A percentile compares a stretch with the other conserved stretches of the same genome.
These are phyloP conservation scores for Teratosphaeria destructans DNA, from an alignment of 2,329 filamentous ascomycete species.

Conservation along the genomic window DNA sequence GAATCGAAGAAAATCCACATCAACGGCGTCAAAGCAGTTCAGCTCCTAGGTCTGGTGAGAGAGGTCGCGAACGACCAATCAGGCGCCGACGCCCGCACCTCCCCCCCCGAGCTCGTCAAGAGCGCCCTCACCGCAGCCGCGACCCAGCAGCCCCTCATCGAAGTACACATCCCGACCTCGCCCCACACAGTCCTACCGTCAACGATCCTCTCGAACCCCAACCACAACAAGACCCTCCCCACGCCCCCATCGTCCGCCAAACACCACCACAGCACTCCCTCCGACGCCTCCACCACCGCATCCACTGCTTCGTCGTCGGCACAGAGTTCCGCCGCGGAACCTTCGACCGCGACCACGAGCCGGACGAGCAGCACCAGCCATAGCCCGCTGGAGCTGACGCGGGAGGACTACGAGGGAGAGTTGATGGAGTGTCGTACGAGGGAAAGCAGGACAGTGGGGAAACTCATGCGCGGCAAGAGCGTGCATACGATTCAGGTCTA, in stretches of 20 bases:
- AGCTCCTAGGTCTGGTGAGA: conserved; percentile 15
- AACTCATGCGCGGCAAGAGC: conserved; percentile 1
- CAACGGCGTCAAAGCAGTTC: conserved; percentile 18
- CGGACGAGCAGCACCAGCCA: background rate
- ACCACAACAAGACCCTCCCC: background rate
- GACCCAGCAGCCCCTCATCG: background rate
- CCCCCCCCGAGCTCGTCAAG: background rate
- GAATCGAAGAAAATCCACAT: conserved; percentile 10
- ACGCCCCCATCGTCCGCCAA: background rate
- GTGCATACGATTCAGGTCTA: conserved; percentile 18
- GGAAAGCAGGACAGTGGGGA: background rate
- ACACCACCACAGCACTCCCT: background rate
- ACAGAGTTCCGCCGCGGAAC: background rate
- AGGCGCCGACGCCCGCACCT: background rate
- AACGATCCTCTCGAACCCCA: background rate
- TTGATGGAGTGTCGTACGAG: background rate
- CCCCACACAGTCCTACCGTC: background rate
- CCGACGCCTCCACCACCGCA: background rate
- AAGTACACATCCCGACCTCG: background rate
- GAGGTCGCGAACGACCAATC: conserved; percentile 3
- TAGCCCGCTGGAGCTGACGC: background rate
- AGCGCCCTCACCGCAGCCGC: background rate
- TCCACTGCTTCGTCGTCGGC: background rate
- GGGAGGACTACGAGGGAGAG: background rate
- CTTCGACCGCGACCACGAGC: background rate